A percentile compares a stretch with the other conserved stretches of the same genome.
phyloP scores from a whole-genome alignment of 2,329 filamentous ascomycete species.

The Coniochaeta sp. region DNA sequence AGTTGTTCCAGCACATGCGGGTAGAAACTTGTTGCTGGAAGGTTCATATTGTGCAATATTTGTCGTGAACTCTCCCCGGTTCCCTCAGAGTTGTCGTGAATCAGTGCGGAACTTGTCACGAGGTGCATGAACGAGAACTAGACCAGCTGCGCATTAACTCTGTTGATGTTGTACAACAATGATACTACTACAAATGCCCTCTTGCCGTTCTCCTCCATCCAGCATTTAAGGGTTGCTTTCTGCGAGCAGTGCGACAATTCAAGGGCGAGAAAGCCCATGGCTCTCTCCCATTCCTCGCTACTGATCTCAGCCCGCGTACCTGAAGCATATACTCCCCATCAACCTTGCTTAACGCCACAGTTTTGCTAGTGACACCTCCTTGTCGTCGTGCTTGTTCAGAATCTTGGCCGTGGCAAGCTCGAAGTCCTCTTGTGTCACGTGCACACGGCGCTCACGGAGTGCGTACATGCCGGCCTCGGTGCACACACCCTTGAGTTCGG shows the following conservation, averaged over 20 bases:
- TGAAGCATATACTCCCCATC: not conserved
- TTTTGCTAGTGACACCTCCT: conserved; percentile 86
- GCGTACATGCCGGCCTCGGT: conserved; percentile 99
- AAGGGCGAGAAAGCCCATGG: not conserved
- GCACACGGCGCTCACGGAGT: conserved; percentile 86
- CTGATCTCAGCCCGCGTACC: not conserved
- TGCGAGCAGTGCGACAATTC: not conserved
- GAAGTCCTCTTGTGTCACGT: conserved; percentile 98
- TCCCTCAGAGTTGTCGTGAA: too few species aligned
- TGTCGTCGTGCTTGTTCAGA: conserved; percentile 98
- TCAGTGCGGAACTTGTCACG: too few species aligned
- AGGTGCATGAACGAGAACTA: not conserved
- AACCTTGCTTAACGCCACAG: conserved; percentile 42
- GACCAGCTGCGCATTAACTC: not conserved
- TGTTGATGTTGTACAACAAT: not conserved
- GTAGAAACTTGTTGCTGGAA: too few species aligned
- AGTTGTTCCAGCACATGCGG: too few species aligned
- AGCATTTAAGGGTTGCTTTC: not conserved
- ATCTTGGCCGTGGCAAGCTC: conserved; percentile 98
- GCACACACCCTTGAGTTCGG: conserved; percentile 96
- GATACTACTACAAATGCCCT: not conserved
- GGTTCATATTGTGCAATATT: too few species aligned
- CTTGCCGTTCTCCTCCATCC: not conserved
- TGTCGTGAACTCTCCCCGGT: too few species aligned
- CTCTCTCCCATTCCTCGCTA: not conserved